Conservation (phyloP, 805 yeast genomes). For the Lachancea sp. region DNA sequence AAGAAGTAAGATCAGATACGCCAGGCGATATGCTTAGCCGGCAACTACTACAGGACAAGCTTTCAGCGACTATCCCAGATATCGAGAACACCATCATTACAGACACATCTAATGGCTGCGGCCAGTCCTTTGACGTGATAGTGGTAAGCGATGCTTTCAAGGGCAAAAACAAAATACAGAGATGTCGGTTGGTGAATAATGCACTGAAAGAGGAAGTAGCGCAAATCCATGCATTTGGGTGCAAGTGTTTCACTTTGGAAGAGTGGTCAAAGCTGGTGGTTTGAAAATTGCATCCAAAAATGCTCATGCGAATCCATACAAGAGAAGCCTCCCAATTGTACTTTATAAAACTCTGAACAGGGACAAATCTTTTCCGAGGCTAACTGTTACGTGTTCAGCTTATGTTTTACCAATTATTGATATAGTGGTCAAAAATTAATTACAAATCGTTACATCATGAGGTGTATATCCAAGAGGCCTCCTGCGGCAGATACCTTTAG, state of each 20-base stretch:
- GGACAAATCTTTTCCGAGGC: too few relatives aligned
- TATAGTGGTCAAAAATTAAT: constrained; percentile 1
- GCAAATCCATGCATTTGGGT: constrained; percentile 90
- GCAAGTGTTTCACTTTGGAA: constrained; percentile 78
- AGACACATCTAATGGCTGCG: constrained; percentile 80
- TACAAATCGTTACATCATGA: constrained; percentile 7
- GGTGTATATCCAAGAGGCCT: constrained; percentile 1
- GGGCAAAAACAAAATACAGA: constrained; percentile 76
- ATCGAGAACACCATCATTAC: constrained; percentile 32
- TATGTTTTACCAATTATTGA: neutral
- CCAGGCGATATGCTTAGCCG: constrained; percentile 16
- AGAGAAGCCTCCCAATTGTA: too few relatives aligned
- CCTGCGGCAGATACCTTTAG: neutral
- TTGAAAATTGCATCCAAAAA: neutral
- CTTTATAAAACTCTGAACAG: too few relatives aligned
- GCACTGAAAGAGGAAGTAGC: constrained; percentile 81
- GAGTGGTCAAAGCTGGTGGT: constrained; percentile 56
- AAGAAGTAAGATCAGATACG: neutral
- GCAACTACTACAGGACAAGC: constrained; percentile 23
- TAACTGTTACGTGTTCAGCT: too few relatives aligned
- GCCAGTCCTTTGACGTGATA: constrained; percentile 92
- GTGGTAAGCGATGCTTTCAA: constrained; percentile 67
- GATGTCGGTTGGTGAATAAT: constrained; percentile 80
- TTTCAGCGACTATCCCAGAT: constrained; percentile 22
- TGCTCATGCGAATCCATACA: too few relatives aligned